Evolutionary conservation across 2,329 filamentous ascomycete genomes (phyloP), one percentile per base, ranked within the genome.

Genomic region (Hypocreales sp.): DNA sequence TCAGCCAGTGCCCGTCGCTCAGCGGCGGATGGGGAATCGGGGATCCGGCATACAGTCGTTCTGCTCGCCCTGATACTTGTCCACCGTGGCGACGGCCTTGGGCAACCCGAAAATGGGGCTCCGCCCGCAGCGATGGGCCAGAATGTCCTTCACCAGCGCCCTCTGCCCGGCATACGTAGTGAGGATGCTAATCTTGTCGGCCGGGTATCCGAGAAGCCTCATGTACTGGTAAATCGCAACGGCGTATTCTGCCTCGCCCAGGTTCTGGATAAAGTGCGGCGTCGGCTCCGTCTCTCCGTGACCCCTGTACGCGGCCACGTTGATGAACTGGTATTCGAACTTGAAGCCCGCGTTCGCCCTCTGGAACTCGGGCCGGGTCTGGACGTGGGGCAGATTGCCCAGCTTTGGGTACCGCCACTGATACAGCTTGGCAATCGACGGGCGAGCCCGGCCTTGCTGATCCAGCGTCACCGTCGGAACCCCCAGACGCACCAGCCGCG

Each of bases 61-160:
- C 55, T 98, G 90, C 61, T 98, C 90, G 49, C 90, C 92, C 58
- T 98, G 90, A 46, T 95, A 98, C 51, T 93, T 94, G 58, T 98
- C 90, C 36, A 98, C 87, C 5, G 92, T 98, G 4, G 82, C 86
- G 16, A 98, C 82, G 28, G 79, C 77, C 51, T 77, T 79, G 12
- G 90, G 90, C 51, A 93, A 58, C 7, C 87, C 86, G 53, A 98
- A 98, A 13, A 95, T 59, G 3, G 74, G 59, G 41, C 84, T 92
- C 41, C 71, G 78, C 20, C 74, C 77, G 51, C 90, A 98, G 32
- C 90, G 69, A 46, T 92, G 81, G 10, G 58, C 60, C 27, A 98
- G 56, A 4, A 98, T 83, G 50, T 98, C 87, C 41, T 69, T 76
- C 34, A 98, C 81, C 41, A 98, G 60, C 18, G 86, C 83, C 32